A percentile compares a stretch with the other conserved stretches of the same genome.
Evolutionary conservation across 2,329 filamentous ascomycete genomes (phyloP).

Genomic region (Cladophialophora immunda): DNA sequence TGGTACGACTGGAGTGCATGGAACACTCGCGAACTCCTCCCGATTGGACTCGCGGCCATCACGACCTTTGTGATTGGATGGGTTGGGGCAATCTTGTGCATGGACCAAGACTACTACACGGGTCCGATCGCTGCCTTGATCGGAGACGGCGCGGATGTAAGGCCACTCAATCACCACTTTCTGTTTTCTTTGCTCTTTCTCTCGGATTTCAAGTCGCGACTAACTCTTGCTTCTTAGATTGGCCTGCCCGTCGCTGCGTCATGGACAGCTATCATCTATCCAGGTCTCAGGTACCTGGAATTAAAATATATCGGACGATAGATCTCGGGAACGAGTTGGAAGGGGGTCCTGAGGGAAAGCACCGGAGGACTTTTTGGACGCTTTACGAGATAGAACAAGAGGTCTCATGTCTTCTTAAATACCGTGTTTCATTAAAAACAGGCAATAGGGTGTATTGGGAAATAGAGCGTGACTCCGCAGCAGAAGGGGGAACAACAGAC

Average conservation of each 20-base stretch:
- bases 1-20: slow-evolving; percentile 69
- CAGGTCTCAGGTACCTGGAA: slow-evolving; percentile 62
- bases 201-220: background rate
- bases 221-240: slow-evolving; percentile 62
- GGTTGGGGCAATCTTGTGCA: slow-evolving; percentile 70
- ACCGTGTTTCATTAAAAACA: background rate
- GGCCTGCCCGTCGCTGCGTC: slow-evolving; percentile 68
- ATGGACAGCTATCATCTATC: slow-evolving; percentile 67
- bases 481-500: background rate
- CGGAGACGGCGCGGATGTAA: slow-evolving; percentile 64
- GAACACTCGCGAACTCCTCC: slow-evolving; percentile 67
- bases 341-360: background rate
- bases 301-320: slow-evolving; percentile 47
- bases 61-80: slow-evolving; percentile 71
- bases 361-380: background rate
- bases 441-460: background rate
- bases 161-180: background rate
- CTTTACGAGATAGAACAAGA: background rate
- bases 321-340: background rate
- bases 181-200: background rate
- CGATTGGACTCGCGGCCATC: slow-evolving; percentile 69
- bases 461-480: background rate
- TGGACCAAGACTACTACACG: slow-evolving; percentile 75
- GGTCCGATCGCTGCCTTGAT: slow-evolving; percentile 68
- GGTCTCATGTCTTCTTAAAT: background rate